Percentiles rank a stretch among this genome's conserved stretches.
Conservation (phyloP, 495 filamentous ascomycete species). For the Articulospora tetracladia region DNA sequence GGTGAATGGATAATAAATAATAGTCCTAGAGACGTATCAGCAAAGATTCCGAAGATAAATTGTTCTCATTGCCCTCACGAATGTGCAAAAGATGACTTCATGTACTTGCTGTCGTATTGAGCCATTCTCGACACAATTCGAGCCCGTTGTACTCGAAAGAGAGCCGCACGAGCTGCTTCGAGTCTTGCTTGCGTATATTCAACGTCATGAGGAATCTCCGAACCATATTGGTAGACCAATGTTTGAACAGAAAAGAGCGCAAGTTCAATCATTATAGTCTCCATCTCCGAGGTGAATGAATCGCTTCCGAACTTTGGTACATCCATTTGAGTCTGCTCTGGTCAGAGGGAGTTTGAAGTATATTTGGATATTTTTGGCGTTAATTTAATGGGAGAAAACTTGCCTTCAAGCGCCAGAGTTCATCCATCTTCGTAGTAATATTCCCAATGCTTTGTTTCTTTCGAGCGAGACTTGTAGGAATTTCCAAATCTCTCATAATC, state of each 20-base stretch:
- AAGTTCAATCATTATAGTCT: conserved; percentile 10
- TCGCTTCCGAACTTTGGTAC: neutral
- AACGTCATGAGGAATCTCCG: neutral
- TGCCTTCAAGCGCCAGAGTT: conserved; percentile 7
- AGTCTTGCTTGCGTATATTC: conserved; percentile 2
- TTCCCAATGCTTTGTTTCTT: neutral
- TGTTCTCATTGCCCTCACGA: neutral
- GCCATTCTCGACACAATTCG: neutral
- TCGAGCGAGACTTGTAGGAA: neutral
- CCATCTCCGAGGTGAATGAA: conserved; percentile 3
- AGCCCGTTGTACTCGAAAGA: conserved; percentile 5
- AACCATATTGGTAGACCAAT: conserved; percentile 8
- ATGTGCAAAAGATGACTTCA: conserved; percentile 1
- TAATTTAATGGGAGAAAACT: neutral
- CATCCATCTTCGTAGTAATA: neutral
- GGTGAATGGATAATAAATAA: conserved; percentile 17
- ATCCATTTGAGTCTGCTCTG: neutral
- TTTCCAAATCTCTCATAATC: neutral
- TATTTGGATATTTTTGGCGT: neutral
- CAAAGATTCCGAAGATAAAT: neutral
- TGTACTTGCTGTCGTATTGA: conserved; percentile 5
- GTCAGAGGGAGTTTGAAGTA: neutral
- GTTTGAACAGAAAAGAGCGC: conserved; percentile 14
- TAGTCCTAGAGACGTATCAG: conserved; percentile 5
- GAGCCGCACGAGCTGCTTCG: conserved; percentile 2